Evolutionary conservation across 1,284 basidiomycete genomes (phyloP), one percentile per base, ranked within the genome.

Genomic region (Apiotrichum montevideense): DNA sequence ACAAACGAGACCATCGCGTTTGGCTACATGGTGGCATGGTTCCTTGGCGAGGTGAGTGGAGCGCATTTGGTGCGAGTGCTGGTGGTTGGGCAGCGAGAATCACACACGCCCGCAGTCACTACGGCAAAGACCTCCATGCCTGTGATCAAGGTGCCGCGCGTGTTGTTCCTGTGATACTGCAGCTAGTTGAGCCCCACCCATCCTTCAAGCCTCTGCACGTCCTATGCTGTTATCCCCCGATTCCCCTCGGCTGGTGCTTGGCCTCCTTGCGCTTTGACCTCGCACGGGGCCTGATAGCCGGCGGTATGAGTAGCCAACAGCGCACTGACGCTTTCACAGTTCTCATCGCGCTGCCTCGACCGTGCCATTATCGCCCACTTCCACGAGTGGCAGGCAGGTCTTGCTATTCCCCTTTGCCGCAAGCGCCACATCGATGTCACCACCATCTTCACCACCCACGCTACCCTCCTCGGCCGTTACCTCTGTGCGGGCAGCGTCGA

Each of bases 11-110:
- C 93, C n/a, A 92, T 98, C 71, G 81, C 97, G 57, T 94, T 98
- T 78, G 95, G 95, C n/a, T 98, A 98, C 78, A 85, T 98, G 62
- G 88, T 95, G 53, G 92, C 95, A n/a, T 98, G 95, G 95, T 98
- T 98, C 81, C 82, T 98, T 32, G 95, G 95, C 67, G 94, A 97
- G 81, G 90, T 91, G 62, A 64, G 85, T 56, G 52, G 10, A 21
- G 21, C 21, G 21, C 21, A 21, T 21, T 21, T 21, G 21, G 21
- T 21, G 21, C 21, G 21, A 21, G 21, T 21, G 21, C 21, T 21
- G 21, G 21, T 21, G 21, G 21, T 21, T 21, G 21, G 21, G 21
- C 21, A 21, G 21, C 21, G 21, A 21, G 21, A 21, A 21, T 21
- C 21, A 21, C 21, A 21, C 21, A 21, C 21, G 21, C 21, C 21